Evolutionary conservation across 805 yeast genomes (phyloP).

Genomic region (Brettanomyces anomalus): DNA sequence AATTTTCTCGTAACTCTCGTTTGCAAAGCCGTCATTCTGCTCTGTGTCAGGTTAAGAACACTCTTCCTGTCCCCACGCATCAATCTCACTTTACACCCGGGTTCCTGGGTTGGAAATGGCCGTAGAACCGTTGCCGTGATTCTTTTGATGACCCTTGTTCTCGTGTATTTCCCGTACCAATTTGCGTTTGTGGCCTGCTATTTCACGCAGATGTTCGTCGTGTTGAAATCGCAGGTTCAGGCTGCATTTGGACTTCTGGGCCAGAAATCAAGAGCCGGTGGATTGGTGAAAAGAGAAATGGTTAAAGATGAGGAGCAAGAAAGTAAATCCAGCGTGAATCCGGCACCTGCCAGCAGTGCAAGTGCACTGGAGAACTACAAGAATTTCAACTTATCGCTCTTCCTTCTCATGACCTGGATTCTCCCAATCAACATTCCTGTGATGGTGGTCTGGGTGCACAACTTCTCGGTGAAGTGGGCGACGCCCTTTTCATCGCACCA

Average conservation of each 20-base stretch:
- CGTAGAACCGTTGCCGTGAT: slow-evolving; percentile 8
- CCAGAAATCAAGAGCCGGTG: background rate
- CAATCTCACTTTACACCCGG: background rate
- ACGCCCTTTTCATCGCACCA: slow-evolving; percentile 86
- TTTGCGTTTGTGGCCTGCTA: slow-evolving; percentile 59
- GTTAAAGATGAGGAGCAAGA: no score
- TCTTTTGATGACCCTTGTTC: slow-evolving; percentile 9
- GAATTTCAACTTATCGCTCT: slow-evolving; percentile 55
- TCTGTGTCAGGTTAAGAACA: no score
- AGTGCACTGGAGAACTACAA: no score
- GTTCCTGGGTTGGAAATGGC: slow-evolving; percentile 1
- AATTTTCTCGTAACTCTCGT: slow-evolving; percentile 22
- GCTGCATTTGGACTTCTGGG: background rate
- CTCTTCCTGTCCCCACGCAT: background rate
- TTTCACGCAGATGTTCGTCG: slow-evolving; percentile 47
- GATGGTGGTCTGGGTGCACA: slow-evolving; percentile 72
- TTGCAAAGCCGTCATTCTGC: slow-evolving; percentile 2
- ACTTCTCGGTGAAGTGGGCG: slow-evolving; percentile 66
- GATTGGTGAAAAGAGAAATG: no score
- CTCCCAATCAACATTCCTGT: slow-evolving; percentile 74
- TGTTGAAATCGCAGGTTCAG: slow-evolving; percentile 27
- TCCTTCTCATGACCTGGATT: slow-evolving; percentile 67
- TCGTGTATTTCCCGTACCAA: slow-evolving; percentile 68
- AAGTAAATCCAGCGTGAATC: no score
- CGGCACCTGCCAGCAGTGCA: no score